Conservation (phyloP, 2,329 filamentous ascomycete genomes). For the Alternaria arborescens region DNA sequence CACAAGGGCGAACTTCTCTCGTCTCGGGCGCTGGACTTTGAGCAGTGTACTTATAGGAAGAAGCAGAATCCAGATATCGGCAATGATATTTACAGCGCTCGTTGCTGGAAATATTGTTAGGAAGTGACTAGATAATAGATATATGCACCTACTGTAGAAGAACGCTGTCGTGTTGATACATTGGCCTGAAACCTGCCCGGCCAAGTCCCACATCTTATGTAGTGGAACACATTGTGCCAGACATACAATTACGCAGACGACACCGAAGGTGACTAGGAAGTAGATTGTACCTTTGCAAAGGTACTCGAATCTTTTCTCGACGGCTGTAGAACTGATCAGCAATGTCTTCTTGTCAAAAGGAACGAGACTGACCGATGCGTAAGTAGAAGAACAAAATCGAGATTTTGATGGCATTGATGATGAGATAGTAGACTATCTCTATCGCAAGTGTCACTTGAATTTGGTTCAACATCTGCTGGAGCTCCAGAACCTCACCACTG, state of each 20-base stretch:
- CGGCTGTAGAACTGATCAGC: constrained; percentile 25
- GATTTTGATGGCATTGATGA: constrained; percentile 42
- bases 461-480: constrained; percentile 30
- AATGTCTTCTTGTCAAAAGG: background rate
- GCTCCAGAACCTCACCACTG: constrained; percentile 24
- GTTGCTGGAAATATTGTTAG: background rate
- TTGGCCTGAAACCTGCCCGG: constrained; percentile 30
- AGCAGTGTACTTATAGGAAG: constrained; percentile 87
- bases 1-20: constrained; percentile 69
- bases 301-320: constrained; percentile 31
- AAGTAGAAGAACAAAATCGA: constrained; percentile 49
- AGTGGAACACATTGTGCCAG: constrained; percentile 45
- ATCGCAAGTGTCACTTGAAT: constrained; percentile 40
- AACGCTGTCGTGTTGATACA: constrained; percentile 48
- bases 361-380: constrained; percentile 39
- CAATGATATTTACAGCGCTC: constrained; percentile 70
- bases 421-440: constrained; percentile 43
- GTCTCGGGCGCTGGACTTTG: constrained; percentile 78
- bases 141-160: constrained; percentile 11
- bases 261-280: constrained; percentile 36
- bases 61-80: constrained; percentile 83
- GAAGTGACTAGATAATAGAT: background rate
- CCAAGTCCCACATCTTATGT: constrained; percentile 46
- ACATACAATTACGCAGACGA: constrained; percentile 36
- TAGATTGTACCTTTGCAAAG: constrained; percentile 36